Base-by-base conservation (phyloP, 2,329 filamentous ascomycete species). In the Xylariaceae sp. region DNA sequence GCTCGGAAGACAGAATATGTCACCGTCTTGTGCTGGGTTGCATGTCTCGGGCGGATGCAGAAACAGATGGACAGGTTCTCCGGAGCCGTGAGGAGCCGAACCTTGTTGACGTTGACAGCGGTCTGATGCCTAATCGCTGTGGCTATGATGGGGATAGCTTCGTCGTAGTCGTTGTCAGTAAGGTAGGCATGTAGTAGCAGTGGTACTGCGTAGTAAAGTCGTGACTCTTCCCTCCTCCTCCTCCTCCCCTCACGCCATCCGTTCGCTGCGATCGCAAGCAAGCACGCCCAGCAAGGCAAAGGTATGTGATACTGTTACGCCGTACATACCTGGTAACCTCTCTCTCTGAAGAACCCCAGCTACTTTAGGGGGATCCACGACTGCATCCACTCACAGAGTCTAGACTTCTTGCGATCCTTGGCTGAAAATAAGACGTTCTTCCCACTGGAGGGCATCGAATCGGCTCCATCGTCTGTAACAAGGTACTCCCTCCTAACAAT, bases 1-100 rank as follows among this genome's bases (percentile, higher is more conserved):
- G 55, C 44, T 60, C 60, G 57, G 60, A 45, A 58, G 51, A 49
- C 45, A 59, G 48, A 58, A 23, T 41, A 55, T 61, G 57, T 56
- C 56, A 61, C 56, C 61, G 56, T 61, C 56, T 58, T 41, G 18
- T 44, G 51, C 41, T 56, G 59, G 53, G 35, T 59, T 51, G 59
- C 56, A 57, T 59, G 58, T 61, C 54, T 60, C 62, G 62, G 62
- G 62, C 60, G 45, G 55, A 57, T 64, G 62, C 60, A 64, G 57
- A 58, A 51, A 51, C 49, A 51, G 52, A 60, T 62, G 34, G 51
- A 60, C 52, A 39, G 55, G 41, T 55, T 49, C 56, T 58, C 62
- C 57, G 60, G 54, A 34, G 55, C 62, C 60, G 61, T 60, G 60
- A 41, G 45, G 55, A 62, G 55, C 56, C 60, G 60, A 56, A 35